Evolutionary conservation across 75 land plant species (phyloP), one percentile per base, ranked within the genome.

Genomic region (Sequoia sempervirens): DNA sequence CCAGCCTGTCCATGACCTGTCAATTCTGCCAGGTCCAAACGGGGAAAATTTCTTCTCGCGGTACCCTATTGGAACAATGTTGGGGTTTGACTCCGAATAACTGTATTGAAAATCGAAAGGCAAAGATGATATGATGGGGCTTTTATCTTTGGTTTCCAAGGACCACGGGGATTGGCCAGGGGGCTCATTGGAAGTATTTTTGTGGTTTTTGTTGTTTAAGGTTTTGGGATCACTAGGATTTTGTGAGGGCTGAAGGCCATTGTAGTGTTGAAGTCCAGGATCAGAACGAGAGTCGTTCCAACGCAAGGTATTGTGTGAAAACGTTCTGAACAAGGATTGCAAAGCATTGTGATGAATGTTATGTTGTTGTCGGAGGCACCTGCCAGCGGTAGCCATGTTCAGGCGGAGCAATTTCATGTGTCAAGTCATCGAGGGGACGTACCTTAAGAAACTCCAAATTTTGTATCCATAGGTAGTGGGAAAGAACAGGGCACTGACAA

Each of bases 21-120:
- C 91, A 52, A 96, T 86, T 34, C 90, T 84, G 26, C 92, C 93
- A 2, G 94, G 98, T 0, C 96, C 96, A 84, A 96, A 96, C 1
- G 98, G 98, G 17, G 98, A 96, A 88, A 90, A 96, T 73, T 84
- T 83, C 75, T 89, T 86, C 84, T 93, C 98, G 1, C 96, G 88
- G 40, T 82, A 92, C n/a, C 96, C 92, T 36, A 96, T 88, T 2
- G 95, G 96, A 3, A 72, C 52, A 13, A 89, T 78, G 0, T 85
- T 56, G 3, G 95, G 91, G 80, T 88, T 84, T 54, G 82, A 76
- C 80, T 94, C 96, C 1, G 96, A 87, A 84, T 96, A 96, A 5
- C 93, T 90, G 88, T 89, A 89, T 20, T 89, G 86, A 85, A 94
- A 96, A 53, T 91, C 94, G 82, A 94, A 93, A 26, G 95, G 95